These are phyloP conservation scores for Tilletia walkeri DNA, from an alignment of 1,284 basidiomycete species.

Conservation along the genomic window DNA sequence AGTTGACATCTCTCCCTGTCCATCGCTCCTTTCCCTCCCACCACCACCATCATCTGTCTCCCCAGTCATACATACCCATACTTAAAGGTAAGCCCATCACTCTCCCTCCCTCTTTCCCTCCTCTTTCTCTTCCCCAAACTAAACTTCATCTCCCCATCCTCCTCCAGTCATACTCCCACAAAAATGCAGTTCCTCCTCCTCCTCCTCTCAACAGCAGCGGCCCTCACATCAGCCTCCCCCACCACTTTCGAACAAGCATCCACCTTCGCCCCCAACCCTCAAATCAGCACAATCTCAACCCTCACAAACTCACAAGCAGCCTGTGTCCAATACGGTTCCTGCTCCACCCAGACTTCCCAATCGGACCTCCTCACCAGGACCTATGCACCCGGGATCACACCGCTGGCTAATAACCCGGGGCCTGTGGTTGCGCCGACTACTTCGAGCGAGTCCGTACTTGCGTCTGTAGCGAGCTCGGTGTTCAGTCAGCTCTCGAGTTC, in stretches of 20 bases:
- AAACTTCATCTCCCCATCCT: not conserved
- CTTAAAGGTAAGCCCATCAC: not conserved
- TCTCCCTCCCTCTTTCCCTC: not conserved
- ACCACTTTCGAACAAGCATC: not conserved
- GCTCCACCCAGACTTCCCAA: not conserved
- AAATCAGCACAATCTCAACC: not conserved
- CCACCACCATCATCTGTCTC: constrained; percentile 1
- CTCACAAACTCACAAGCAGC: not conserved
- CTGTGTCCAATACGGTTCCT: constrained; percentile 9
- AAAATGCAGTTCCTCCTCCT: not conserved
- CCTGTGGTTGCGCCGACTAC: not conserved
- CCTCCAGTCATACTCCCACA: not conserved
- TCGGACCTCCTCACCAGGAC: not conserved
- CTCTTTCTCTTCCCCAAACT: not conserved
- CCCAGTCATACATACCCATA: not conserved
- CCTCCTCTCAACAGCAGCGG: not conserved
- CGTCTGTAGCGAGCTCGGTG: not conserved
- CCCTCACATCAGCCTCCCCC: not conserved
- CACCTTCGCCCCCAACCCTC: not conserved
- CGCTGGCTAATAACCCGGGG: not conserved
- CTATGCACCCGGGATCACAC: not conserved
- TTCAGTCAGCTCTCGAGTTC: not conserved
- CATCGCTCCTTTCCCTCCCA: not conserved
- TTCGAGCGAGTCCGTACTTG: too few relatives aligned
- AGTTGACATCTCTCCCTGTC: not conserved